A percentile compares a stretch with the other conserved stretches of the same genome.
Evolutionary conservation across 345 rosid genomes (phyloP).

Genomic region (Luvunga scandens): DNA sequence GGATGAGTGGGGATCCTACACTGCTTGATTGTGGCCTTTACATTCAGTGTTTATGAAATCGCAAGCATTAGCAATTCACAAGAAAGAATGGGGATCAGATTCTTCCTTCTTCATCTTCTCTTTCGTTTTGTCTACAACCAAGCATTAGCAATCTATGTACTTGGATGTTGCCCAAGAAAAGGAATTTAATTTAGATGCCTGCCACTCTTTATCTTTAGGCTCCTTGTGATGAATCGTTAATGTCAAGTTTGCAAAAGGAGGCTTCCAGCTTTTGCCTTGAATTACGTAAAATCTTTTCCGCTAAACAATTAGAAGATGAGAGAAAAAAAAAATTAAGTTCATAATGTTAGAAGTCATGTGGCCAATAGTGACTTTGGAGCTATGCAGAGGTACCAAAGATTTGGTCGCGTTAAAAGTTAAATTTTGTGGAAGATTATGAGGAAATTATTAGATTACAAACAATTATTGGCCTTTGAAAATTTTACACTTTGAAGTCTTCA

Average conservation of each 20-base stretch:
- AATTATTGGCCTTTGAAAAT: conserved; percentile 6
- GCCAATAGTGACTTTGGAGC: background rate
- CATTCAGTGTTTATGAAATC: background rate
- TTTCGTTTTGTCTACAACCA: background rate
- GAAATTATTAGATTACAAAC: conserved; percentile 13
- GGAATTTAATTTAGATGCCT: background rate
- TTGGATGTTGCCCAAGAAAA: background rate
- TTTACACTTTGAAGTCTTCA: conserved; percentile 8
- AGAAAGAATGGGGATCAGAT: background rate
- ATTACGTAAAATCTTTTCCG: background rate
- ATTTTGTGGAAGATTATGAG: conserved; percentile 7
- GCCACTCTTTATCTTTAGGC: background rate
- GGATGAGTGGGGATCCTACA: background rate
- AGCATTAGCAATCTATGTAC: background rate
- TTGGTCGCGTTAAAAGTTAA: conserved; percentile 1
- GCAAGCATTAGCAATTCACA: background rate
- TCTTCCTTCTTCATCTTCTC: background rate
- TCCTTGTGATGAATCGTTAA: background rate
- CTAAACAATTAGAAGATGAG: background rate
- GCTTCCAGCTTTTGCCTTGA: background rate
- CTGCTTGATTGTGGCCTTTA: background rate
- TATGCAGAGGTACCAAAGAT: background rate
- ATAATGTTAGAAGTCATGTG: background rate
- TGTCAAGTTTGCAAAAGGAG: conserved; percentile 2
- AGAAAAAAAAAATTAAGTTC: too few relatives aligned